Conservation (phyloP, 164 flowering plant genomes). For the Berberis vulgaris region DNA sequence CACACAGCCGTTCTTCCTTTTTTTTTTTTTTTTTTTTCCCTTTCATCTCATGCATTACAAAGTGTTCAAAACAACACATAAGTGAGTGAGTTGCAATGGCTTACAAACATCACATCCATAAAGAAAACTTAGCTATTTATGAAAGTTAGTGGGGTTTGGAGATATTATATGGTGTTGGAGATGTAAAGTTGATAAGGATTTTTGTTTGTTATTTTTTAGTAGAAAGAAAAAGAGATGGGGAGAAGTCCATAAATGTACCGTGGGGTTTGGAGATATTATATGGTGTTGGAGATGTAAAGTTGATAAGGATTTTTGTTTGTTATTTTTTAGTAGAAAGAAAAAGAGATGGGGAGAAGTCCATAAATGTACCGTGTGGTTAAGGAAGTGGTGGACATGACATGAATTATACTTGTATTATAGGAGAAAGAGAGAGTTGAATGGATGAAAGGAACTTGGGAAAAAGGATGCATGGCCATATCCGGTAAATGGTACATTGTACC, state of each 20-base stretch:
- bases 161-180: constrained; percentile 12
- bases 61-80: no score
- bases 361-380: constrained; percentile 5
- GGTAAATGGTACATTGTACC: constrained; percentile 20
- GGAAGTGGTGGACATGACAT: constrained; percentile 30
- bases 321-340: not conserved
- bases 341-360: no score
- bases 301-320: constrained; percentile 11
- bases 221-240: no score
- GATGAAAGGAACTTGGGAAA: constrained; percentile 8
- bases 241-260: no score
- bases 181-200: constrained; percentile 10
- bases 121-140: not conserved
- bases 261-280: constrained; percentile 10
- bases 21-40: not conserved
- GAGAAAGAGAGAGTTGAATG: not conserved
- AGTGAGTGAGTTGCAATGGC: not conserved
- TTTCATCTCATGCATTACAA: not conserved
- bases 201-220: constrained; percentile 1
- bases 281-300: constrained; percentile 5
- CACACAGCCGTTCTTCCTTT: constrained; percentile 21
- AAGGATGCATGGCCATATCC: constrained; percentile 22
- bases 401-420: constrained; percentile 2
- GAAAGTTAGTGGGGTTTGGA: constrained; percentile 7
- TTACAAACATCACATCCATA: constrained; percentile 11